Conservation (phyloP, 208 protist species). For the Acanthamoeba polyphaga region DNA sequence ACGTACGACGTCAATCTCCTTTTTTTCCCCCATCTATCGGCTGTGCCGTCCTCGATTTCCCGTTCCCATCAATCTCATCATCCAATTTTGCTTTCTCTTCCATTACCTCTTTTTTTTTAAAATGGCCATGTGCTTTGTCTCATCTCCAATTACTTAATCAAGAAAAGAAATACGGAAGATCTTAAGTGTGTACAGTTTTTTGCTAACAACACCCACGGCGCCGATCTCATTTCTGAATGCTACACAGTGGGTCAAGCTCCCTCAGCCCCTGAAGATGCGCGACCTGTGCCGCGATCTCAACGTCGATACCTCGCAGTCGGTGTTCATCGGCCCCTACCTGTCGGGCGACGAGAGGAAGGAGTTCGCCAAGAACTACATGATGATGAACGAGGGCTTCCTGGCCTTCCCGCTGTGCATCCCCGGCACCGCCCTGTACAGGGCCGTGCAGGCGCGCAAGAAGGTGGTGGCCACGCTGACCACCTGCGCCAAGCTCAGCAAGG, state of each 20-base stretch:
- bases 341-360: conserved; percentile 87
- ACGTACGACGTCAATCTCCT: background rate
- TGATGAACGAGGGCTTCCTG: conserved; percentile 95
- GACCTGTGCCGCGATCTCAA: conserved; percentile 92
- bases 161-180: too few species aligned
- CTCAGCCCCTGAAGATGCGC: conserved; percentile 65
- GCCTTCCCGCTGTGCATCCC: conserved; percentile 94
- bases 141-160: too few species aligned
- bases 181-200: too few species aligned
- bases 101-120: too few species aligned
- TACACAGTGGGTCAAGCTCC: conserved; percentile 4
- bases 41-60: too few species aligned
- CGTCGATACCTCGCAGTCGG: conserved; percentile 94
- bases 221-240: too few species aligned
- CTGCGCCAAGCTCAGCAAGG: conserved; percentile 86
- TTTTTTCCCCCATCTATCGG: too few species aligned
- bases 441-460: conserved; percentile 93
- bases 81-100: too few species aligned
- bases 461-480: conserved; percentile 92
- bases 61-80: background rate
- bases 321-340: conserved; percentile 95
- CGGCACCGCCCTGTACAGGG: conserved; percentile 93
- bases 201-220: too few species aligned
- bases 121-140: too few species aligned
- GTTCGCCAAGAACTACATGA: conserved; percentile 95